Evolutionary conservation across 306 rosid species (phyloP).

Genomic region (Glycine soja): DNA sequence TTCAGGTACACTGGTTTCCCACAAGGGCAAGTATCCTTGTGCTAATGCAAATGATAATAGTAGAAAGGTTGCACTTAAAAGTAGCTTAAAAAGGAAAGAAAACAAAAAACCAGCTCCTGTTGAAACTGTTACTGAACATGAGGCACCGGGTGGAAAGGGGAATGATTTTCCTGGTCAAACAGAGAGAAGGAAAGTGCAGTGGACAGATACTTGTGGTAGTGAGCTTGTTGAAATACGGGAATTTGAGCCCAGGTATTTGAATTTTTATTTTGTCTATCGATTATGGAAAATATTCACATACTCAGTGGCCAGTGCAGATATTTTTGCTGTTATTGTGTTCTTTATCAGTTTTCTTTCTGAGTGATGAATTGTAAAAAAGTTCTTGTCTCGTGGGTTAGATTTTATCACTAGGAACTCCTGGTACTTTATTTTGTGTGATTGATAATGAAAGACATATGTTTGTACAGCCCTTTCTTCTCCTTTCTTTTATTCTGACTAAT

Average conservation of each 20-base stretch:
- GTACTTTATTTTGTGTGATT: neutral
- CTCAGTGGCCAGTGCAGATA: neutral
- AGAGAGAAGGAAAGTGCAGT: constrained; percentile 69
- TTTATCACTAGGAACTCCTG: constrained; percentile 13
- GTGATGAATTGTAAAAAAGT: constrained; percentile 1
- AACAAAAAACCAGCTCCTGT: constrained; percentile 49
- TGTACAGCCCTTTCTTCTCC: neutral
- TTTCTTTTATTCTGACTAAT: constrained; percentile 20
- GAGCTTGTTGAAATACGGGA: constrained; percentile 78
- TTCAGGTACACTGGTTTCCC: constrained; percentile 60
- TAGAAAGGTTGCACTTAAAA: constrained; percentile 63
- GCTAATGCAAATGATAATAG: constrained; percentile 46
- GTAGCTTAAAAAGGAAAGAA: constrained; percentile 72
- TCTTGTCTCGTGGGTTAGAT: neutral
- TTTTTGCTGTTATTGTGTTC: constrained; percentile 14
- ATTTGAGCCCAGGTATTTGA: constrained; percentile 79
- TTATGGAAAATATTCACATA: neutral
- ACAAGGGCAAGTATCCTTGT: constrained; percentile 53
- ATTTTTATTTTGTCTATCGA: constrained; percentile 7
- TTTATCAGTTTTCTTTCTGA: neutral
- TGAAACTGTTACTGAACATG: constrained; percentile 51
- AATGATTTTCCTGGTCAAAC: too few relatives aligned
- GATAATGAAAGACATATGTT: neutral
- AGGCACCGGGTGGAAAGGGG: constrained; percentile 44
- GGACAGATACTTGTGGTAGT: constrained; percentile 83